These are phyloP conservation scores for Carex myosuroides DNA, from an alignment of 176 grass and related monocot species.

Conservation along the genomic window DNA sequence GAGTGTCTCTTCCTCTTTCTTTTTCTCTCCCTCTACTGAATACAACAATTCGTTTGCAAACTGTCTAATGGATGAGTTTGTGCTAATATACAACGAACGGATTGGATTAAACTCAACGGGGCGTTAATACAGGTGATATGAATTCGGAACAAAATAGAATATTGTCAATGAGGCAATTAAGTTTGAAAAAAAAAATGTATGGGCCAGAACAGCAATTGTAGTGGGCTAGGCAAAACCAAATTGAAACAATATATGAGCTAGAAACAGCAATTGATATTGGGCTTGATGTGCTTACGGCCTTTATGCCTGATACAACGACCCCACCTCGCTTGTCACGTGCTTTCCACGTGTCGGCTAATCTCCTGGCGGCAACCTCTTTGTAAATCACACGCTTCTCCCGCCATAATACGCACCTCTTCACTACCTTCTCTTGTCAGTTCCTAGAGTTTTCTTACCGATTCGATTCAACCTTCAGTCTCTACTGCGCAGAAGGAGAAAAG, in stretches of 20 bases:
- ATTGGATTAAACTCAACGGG: too few relatives aligned
- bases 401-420: background rate
- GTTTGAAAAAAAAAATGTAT: too few relatives aligned
- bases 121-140: too few relatives aligned
- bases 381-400: constrained; percentile 10
- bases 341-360: background rate
- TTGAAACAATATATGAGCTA: too few relatives aligned
- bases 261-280: background rate
- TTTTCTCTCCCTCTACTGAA: background rate
- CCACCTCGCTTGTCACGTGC: background rate
- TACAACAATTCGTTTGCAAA: background rate
- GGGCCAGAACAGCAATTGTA: too few relatives aligned
- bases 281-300: background rate
- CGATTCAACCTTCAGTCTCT: background rate
- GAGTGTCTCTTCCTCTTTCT: constrained; percentile 4
- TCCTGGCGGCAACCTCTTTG: constrained; percentile 11
- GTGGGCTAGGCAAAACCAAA: too few relatives aligned
- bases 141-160: too few relatives aligned
- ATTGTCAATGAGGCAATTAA: too few relatives aligned
- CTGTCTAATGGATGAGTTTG: background rate
- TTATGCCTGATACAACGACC: background rate
- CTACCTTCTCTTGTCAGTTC: background rate
- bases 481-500: background rate
- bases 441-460: background rate
- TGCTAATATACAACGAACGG: too few relatives aligned